Conservation (phyloP, 768 basidiomycete species). For the Atractiella rhizophila region DNA sequence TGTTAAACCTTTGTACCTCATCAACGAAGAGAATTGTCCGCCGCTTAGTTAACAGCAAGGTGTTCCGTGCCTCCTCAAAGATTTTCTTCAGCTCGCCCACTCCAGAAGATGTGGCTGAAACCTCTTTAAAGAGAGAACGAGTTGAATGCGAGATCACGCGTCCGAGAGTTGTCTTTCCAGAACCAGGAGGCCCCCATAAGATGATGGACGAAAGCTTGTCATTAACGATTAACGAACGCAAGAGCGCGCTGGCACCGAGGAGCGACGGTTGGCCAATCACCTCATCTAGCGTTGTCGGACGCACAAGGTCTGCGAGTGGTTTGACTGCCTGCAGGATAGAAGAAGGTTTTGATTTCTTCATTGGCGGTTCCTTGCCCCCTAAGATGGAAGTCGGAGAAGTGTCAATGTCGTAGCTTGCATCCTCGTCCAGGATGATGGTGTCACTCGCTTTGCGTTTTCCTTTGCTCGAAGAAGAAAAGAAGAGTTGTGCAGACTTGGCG, state of each 20-base stretch:
- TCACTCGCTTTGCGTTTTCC: too few relatives aligned
- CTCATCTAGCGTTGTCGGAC: slow-evolving; percentile 37
- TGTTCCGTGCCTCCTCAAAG: slow-evolving; percentile 48
- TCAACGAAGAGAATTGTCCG: slow-evolving; percentile 55
- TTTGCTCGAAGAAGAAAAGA: too few relatives aligned
- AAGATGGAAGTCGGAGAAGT: too few relatives aligned
- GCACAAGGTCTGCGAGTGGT: slow-evolving; percentile 46
- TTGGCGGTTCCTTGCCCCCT: too few relatives aligned
- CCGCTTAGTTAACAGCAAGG: slow-evolving; percentile 32
- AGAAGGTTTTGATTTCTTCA: slow-evolving; percentile 12
- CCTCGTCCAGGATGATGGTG: too few relatives aligned
- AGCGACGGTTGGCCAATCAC: slow-evolving; percentile 50
- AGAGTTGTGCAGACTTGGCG: too few relatives aligned
- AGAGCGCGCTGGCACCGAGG: slow-evolving; percentile 32
- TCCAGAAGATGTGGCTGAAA: slow-evolving; percentile 15
- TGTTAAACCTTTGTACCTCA: slow-evolving; percentile 54
- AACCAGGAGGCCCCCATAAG: slow-evolving; percentile 44
- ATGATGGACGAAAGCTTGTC: slow-evolving; percentile 26
- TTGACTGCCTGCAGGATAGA: slow-evolving; percentile 21
- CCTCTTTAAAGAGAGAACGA: slow-evolving; percentile 41
- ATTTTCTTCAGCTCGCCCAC: slow-evolving; percentile 45
- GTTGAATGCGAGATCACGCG: slow-evolving; percentile 38
- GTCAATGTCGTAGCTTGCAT: too few relatives aligned
- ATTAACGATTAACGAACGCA: slow-evolving; percentile 30
- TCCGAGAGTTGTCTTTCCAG: slow-evolving; percentile 36